These are phyloP conservation scores for Hippophae tibetana DNA, from an alignment of 306 rosid species.

Conservation along the genomic window DNA sequence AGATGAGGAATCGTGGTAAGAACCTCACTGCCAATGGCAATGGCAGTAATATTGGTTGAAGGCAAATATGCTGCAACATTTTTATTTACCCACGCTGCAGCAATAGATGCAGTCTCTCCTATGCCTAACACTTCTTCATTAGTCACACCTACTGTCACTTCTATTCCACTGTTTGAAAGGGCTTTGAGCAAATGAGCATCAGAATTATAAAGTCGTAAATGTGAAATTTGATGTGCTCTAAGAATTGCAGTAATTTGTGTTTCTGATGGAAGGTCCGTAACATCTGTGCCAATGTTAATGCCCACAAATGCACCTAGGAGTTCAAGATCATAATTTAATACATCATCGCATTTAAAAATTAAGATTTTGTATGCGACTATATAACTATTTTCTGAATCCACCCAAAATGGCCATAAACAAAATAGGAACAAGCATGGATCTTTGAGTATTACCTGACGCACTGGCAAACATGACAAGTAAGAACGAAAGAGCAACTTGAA, in stretches of 20 bases:
- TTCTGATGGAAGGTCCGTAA: conserved; percentile 65
- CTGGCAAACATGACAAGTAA: conserved; percentile 34
- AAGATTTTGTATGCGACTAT: background rate
- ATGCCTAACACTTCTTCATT: conserved; percentile 70
- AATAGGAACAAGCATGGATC: background rate
- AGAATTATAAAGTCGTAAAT: conserved; percentile 68
- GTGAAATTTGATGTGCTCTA: conserved; percentile 60
- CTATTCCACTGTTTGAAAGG: conserved; percentile 59
- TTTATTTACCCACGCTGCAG: conserved; percentile 77
- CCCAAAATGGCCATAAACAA: conserved; percentile 1
- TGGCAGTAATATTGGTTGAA: conserved; percentile 69
- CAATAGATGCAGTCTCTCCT: conserved; percentile 67
- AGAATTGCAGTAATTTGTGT: conserved; percentile 51
- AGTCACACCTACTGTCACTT: conserved; percentile 64
- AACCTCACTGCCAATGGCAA: conserved; percentile 88
- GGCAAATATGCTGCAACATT: conserved; percentile 77
- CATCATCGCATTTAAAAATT: conserved; percentile 6
- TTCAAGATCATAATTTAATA: conserved; percentile 18
- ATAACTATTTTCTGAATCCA: background rate
- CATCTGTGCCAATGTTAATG: conserved; percentile 68
- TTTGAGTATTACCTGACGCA: conserved; percentile 39
- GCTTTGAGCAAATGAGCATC: conserved; percentile 73
- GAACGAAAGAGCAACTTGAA: conserved; percentile 39
- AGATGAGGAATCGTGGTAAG: conserved; percentile 61
- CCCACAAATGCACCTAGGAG: conserved; percentile 84